These are phyloP conservation scores for Cercophora scortea DNA, from an alignment of 495 filamentous ascomycete genomes.

Conservation along the genomic window DNA sequence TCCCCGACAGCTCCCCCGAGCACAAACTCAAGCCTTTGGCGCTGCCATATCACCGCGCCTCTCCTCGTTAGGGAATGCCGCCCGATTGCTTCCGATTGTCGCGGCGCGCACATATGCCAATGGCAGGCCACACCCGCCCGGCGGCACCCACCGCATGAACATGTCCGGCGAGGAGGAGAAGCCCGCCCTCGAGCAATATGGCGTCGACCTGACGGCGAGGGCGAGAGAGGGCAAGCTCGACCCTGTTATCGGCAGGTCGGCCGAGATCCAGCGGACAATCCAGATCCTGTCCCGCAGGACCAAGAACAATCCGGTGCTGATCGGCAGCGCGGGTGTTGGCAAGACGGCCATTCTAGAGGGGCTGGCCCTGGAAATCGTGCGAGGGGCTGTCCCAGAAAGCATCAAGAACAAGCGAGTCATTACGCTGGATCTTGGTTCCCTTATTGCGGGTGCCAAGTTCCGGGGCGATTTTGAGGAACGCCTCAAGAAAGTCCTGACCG, in stretches of 20 bases:
- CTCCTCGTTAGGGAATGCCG: conserved; percentile 1
- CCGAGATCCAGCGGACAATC: conserved; percentile 88
- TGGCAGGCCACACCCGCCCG: conserved; percentile 77
- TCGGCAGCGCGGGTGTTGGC: conserved; percentile 86
- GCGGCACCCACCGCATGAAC: conserved; percentile 90
- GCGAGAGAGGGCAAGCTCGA: conserved; percentile 88
- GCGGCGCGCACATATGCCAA: conserved; percentile 57
- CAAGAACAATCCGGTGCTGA: conserved; percentile 95
- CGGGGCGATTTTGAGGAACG: conserved; percentile 95
- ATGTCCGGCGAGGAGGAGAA: conserved; percentile 73
- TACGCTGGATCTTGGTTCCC: conserved; percentile 74
- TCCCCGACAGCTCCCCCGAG: conserved; percentile 16
- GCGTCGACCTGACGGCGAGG: conserved; percentile 79
- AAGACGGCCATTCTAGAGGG: conserved; percentile 96
- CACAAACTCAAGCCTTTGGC: conserved; percentile 3
- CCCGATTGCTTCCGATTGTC: conserved; percentile 19
- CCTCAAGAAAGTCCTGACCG: conserved; percentile 80
- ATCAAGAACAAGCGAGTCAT: conserved; percentile 93
- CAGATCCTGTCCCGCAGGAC: conserved; percentile 88
- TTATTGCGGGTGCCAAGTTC: conserved; percentile 95
- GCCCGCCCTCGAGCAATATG: conserved; percentile 80
- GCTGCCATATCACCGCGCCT: conserved; percentile 3
- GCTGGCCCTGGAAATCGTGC: conserved; percentile 81
- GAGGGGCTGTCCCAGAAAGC: conserved; percentile 90
- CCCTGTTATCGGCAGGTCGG: conserved; percentile 87